Percentiles rank a stretch among this genome's conserved stretches.
Evolutionary conservation across 2,329 filamentous ascomycete genomes (phyloP).

Genomic region (Claviceps spartinae): DNA sequence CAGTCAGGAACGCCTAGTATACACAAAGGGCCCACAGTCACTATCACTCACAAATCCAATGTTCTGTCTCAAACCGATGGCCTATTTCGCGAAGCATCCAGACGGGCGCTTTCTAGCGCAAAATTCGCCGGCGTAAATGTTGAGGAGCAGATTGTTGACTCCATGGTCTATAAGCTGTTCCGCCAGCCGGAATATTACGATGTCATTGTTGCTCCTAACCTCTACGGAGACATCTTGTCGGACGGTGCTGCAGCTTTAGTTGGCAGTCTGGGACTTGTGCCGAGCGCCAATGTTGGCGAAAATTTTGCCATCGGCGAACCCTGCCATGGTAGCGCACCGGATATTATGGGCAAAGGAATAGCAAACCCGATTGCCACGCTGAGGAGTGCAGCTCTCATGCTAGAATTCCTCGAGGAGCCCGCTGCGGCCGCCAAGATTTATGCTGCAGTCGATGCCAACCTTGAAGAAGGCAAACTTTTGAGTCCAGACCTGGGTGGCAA

Average conservation of each 20-base stretch:
- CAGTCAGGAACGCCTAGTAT: slow-evolving; percentile 42
- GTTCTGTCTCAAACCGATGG: slow-evolving; percentile 94
- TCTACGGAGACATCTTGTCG: slow-evolving; percentile 94
- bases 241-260: slow-evolving; percentile 92
- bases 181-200: slow-evolving; percentile 91
- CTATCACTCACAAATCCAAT: slow-evolving; percentile 97
- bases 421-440: slow-evolving; percentile 82
- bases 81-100: slow-evolving; percentile 73
- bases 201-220: slow-evolving; percentile 92
- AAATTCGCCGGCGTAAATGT: slow-evolving; percentile 53
- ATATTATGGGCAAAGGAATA: slow-evolving; percentile 85
- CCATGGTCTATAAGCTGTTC: slow-evolving; percentile 99
- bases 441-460: slow-evolving; percentile 76
- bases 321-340: slow-evolving; percentile 89
- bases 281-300: slow-evolving; percentile 88
- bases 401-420: slow-evolving; percentile 87
- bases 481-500: slow-evolving; percentile 84
- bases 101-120: slow-evolving; percentile 53
- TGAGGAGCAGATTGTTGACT: slow-evolving; percentile 98
- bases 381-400: slow-evolving; percentile 81
- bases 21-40: slow-evolving; percentile 63
- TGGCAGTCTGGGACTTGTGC: slow-evolving; percentile 81
- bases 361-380: slow-evolving; percentile 95
- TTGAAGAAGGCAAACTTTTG: slow-evolving; percentile 69
- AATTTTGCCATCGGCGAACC: slow-evolving; percentile 94